Percentiles rank a stretch among this genome's conserved stretches.
Conservation (phyloP, 164 flowering plant genomes). For the Vitis vinifera region DNA sequence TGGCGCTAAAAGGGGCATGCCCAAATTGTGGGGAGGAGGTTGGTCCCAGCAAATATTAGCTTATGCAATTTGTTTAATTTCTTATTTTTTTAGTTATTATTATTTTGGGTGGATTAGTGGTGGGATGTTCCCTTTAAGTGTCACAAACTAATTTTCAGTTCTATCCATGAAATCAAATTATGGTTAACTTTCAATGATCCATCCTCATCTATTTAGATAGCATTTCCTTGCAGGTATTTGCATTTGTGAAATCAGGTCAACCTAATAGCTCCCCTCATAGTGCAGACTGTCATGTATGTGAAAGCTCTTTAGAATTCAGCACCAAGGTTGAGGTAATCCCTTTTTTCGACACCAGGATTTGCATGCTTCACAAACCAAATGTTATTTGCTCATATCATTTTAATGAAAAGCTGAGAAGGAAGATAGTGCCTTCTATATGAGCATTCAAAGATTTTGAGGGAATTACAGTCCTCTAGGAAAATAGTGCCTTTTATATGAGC, state of each 20-base stretch:
- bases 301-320: slow-evolving; percentile 70
- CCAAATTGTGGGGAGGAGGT: slow-evolving; percentile 99
- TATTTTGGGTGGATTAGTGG: no score
- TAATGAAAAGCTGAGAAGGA: no score
- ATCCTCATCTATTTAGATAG: background rate
- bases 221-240: slow-evolving; percentile 72
- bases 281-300: slow-evolving; percentile 91
- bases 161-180: background rate
- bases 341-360: background rate
- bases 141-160: background rate
- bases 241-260: slow-evolving; percentile 68
- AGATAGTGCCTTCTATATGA: no score
- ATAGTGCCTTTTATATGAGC: no score
- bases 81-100: background rate
- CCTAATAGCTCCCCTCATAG: slow-evolving; percentile 60
- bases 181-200: background rate
- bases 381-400: no score
- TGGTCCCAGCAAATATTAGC: slow-evolving; percentile 2
- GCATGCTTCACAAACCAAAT: background rate
- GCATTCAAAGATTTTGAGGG: no score
- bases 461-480: no score
- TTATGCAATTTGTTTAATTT: background rate
- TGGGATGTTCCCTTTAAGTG: background rate
- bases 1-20: slow-evolving; percentile 87
- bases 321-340: slow-evolving; percentile 77